Conservation (phyloP, 371 early-diverging fungal species). For the Entomophthora muscae region DNA sequence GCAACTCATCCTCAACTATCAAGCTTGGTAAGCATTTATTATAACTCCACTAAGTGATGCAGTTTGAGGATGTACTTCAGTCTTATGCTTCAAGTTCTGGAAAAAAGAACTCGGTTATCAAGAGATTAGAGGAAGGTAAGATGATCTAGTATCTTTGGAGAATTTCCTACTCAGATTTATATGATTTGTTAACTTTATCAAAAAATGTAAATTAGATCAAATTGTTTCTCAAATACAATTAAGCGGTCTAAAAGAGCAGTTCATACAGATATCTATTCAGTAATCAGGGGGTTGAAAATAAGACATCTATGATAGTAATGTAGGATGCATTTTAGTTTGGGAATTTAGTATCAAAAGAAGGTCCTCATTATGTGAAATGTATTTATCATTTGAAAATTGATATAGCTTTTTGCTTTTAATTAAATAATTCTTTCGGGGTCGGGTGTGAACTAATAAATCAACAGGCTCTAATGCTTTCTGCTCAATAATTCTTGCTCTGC, state of each 20-base stretch:
- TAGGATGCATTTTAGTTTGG: too few relatives aligned
- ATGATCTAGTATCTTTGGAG: background rate
- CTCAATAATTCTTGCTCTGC: too few relatives aligned
- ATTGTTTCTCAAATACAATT: background rate
- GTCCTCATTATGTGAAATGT: too few relatives aligned
- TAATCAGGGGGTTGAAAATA: background rate
- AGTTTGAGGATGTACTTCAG: constrained; percentile 57
- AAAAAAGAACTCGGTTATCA: constrained; percentile 32
- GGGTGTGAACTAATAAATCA: too few relatives aligned
- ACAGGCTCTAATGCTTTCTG: too few relatives aligned
- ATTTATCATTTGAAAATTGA: too few relatives aligned
- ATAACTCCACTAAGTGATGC: constrained; percentile 1
- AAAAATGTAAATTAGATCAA: background rate
- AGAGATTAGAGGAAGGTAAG: constrained; percentile 72
- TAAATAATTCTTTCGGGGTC: too few relatives aligned
- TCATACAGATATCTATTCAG: background rate
- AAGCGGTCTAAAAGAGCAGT: too few relatives aligned
- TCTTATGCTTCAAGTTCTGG: constrained; percentile 34
- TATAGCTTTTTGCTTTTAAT: too few relatives aligned
- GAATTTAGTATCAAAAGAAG: too few relatives aligned
- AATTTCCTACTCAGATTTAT: background rate
- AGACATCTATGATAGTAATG: too few relatives aligned
- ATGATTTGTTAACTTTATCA: background rate
- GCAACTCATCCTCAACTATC: constrained; percentile 81
- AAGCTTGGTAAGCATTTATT: constrained; percentile 27